These are phyloP conservation scores for Diaporthe sp. DNA, from an alignment of 2,329 filamentous ascomycete species.

Conservation along the genomic window DNA sequence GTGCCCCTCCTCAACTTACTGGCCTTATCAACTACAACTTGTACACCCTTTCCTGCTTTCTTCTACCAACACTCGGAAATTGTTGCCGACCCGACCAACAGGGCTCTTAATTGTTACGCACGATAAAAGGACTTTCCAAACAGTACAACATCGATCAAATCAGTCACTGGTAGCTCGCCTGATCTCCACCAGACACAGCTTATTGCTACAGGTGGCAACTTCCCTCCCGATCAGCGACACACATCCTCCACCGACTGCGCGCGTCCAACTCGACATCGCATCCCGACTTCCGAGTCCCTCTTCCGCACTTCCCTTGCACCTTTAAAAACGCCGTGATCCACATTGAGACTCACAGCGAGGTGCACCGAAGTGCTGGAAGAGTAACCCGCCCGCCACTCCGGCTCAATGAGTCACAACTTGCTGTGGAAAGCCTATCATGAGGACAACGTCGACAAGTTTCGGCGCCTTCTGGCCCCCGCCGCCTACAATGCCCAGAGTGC, in stretches of 20 bases:
- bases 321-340: constrained; percentile 95
- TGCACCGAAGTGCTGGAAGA: constrained; percentile 70
- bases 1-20: constrained; percentile 5
- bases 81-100: background rate
- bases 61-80: background rate
- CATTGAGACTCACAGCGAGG: constrained; percentile 88
- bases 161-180: constrained; percentile 42
- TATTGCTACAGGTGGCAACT: constrained; percentile 32
- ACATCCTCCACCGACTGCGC: background rate
- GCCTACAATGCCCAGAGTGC: constrained; percentile 69
- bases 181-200: constrained; percentile 49
- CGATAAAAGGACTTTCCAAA: background rate
- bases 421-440: constrained; percentile 98
- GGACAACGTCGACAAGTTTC: constrained; percentile 97
- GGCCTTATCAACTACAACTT: constrained; percentile 4
- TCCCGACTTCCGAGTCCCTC: constrained; percentile 32
- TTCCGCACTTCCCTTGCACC: constrained; percentile 65
- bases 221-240: constrained; percentile 15
- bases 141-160: background rate
- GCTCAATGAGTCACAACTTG: constrained; percentile 81
- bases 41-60: background rate
- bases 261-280: constrained; percentile 1
- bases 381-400: constrained; percentile 57
- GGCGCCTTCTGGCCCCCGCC: constrained; percentile 85
- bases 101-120: background rate